phyloP scores from a whole-genome alignment of 768 basidiomycete species.

The Daedalea quercina region DNA sequence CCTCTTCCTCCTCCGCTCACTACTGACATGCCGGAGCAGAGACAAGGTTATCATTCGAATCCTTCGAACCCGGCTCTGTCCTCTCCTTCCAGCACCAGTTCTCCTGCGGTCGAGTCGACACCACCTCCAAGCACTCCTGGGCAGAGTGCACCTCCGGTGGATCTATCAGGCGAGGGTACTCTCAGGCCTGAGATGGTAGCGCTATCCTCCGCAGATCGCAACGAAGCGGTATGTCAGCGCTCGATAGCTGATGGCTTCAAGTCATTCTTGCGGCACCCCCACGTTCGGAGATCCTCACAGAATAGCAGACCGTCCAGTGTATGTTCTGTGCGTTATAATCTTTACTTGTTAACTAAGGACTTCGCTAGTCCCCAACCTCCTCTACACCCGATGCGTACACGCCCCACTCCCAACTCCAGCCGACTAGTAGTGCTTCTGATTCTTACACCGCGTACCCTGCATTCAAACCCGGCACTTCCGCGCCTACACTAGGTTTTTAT shows the following conservation, averaged over 20 bases:
- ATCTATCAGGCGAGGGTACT: conserved; percentile 31
- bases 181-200: conserved; percentile 24
- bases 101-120: conserved; percentile 59
- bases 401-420: conserved; percentile 14
- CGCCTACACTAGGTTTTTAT: conserved; percentile 15
- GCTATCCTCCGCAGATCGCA: conserved; percentile 11
- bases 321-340: conserved; percentile 3
- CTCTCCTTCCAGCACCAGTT: conserved; percentile 65
- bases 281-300: conserved; percentile 16
- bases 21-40: conserved; percentile 27
- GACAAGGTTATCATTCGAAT: conserved; percentile 31
- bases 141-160: conserved; percentile 37
- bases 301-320: conserved; percentile 24
- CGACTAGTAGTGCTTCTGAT: conserved; percentile 9
- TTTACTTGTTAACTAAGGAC: conserved; percentile 9
- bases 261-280: conserved; percentile 14
- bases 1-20: conserved; percentile 27
- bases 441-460: conserved; percentile 3
- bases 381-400: conserved; percentile 21
- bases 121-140: conserved; percentile 66
- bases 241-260: conserved; percentile 15
- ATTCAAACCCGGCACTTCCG: conserved; percentile 1
- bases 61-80: conserved; percentile 57
- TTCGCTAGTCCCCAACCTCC: conserved; percentile 20
- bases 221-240: conserved; percentile 16